A percentile compares a stretch with the other conserved stretches of the same genome.
Conservation (phyloP, 768 basidiomycete species). For the Rhizopogon sp. region DNA sequence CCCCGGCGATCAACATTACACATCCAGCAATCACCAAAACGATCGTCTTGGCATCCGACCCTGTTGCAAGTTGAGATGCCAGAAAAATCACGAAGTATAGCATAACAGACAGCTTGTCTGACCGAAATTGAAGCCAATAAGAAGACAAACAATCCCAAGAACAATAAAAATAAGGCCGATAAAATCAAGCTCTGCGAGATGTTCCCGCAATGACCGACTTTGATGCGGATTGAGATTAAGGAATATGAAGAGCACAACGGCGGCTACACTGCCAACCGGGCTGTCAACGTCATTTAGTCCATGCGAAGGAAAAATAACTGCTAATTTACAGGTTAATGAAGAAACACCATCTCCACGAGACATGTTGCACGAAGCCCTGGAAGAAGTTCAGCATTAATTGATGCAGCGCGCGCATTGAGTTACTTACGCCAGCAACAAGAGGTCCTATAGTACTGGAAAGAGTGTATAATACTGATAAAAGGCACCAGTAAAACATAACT, state of each 20-base stretch:
- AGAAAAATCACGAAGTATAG: background rate
- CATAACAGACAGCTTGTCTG: constrained; percentile 54
- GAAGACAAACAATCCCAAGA: constrained; percentile 57
- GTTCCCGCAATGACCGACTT: constrained; percentile 49
- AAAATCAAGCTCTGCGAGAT: constrained; percentile 69
- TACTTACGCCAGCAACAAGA: constrained; percentile 72
- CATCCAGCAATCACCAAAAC: constrained; percentile 56
- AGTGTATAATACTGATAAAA: background rate
- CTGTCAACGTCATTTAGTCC: constrained; percentile 28
- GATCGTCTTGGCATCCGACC: constrained; percentile 58
- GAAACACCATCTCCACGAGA: constrained; percentile 83
- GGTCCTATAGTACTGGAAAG: constrained; percentile 60
- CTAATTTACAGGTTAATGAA: constrained; percentile 65
- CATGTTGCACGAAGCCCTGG: constrained; percentile 68
- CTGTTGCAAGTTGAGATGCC: constrained; percentile 24
- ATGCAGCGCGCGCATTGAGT: background rate
- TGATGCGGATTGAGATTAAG: constrained; percentile 76
- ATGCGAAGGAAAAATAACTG: background rate
- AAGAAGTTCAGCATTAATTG: constrained; percentile 3
- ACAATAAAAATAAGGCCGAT: constrained; percentile 60
- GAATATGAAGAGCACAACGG: constrained; percentile 60
- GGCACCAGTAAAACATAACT: background rate
- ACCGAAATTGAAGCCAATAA: constrained; percentile 71
- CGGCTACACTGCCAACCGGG: constrained; percentile 69
- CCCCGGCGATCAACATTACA: constrained; percentile 44